Evolutionary conservation across 192 early-diverging fungal species (phyloP), one percentile per base, ranked within the genome.

Genomic region (Backusella parvicylindrica): DNA sequence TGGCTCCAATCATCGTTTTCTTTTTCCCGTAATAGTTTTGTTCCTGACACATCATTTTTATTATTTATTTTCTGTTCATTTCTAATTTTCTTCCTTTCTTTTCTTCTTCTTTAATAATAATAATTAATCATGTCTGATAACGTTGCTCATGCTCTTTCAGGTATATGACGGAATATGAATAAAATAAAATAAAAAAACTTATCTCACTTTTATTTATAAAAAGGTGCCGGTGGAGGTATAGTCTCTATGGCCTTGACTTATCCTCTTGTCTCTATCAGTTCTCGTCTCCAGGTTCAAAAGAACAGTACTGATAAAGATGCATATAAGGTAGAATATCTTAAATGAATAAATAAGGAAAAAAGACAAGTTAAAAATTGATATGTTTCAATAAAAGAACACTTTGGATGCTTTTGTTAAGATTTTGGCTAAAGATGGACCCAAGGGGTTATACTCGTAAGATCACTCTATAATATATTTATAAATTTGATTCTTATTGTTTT

Each of bases 191-290:
- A 49, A 11, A 69, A 4, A 30, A 65, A 49, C 33, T 23, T 13
- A 36, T 60, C 2, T 49, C 64, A 64, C n/a, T n/a, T 64, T 75
- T 74, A 35, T 21, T 16, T 72, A 32, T 35, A 31, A 40, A 71
- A 73, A 91, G 89, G 92, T 79, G 94, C 94, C 73, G 94, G 91
- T 72, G 94, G 94, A 75, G 94, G 93, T 77, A 94, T 96, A 78
- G 88, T 93, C 84, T 90, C 92, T 70, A 98, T 98, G 97, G 90
- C 90, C 16, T 86, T 96, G 77, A 98, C 98, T 12, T 99, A 98
- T 84, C 96, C 96, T 74, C 82, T 92, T 77, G 91, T 90, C 65
- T 92, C 90, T 43, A 87, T 93, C 82, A 95, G 89, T 81, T 92
- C 89, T 74, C 89, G 92, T 71, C 87, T 93, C 23, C 93, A 95